Evolutionary conservation across 2,329 filamentous ascomycete species (phyloP).

Genomic region (Neofusicoccum laricinum): DNA sequence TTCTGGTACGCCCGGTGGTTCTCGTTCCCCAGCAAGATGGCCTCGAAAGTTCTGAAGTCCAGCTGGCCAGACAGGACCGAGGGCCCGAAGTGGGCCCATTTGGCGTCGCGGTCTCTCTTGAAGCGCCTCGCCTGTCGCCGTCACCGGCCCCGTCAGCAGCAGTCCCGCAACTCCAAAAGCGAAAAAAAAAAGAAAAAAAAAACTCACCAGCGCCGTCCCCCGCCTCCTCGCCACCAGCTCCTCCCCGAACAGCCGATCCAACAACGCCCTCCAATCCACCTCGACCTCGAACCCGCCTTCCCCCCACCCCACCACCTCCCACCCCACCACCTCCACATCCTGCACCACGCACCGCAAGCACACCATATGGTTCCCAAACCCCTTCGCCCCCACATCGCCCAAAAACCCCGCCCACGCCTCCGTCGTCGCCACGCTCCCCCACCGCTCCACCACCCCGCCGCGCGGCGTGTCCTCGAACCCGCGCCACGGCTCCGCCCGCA

Average conservation of each 20-base stretch:
- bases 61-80: background rate
- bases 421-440: background rate
- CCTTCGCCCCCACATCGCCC: background rate
- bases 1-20: constrained; percentile 1
- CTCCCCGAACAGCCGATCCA: background rate
- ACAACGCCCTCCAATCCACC: background rate
- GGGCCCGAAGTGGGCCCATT: background rate
- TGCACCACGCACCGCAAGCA: background rate
- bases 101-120: background rate
- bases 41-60: background rate
- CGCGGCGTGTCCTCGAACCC: background rate
- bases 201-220: background rate
- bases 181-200: background rate
- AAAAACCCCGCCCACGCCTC: background rate
- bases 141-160: background rate
- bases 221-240: background rate
- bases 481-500: background rate
- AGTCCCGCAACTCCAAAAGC: background rate
- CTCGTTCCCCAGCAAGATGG: background rate
- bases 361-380: background rate
- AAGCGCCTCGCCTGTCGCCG: background rate
- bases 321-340: background rate
- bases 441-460: background rate
- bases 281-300: background rate
- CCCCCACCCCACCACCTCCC: background rate